phyloP scores from a whole-genome alignment of 768 basidiomycete genomes.

The Russula brevipes region DNA sequence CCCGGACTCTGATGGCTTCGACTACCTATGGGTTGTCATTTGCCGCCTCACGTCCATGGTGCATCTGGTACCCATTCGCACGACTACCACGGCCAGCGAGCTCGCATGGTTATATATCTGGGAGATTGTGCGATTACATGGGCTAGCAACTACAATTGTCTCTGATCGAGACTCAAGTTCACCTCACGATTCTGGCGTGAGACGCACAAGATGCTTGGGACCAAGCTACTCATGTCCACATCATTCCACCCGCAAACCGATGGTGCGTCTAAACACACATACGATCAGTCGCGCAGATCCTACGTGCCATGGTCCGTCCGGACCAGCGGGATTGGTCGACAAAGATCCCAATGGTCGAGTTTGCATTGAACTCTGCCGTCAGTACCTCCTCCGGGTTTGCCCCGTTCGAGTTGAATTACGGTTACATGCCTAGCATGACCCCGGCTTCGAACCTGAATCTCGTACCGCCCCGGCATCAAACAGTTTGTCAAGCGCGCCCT shows the following conservation, averaged over 20 bases:
- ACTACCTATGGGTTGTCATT: not conserved
- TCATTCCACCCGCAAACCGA: not conserved
- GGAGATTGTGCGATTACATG: not conserved
- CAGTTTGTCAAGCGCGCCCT: not conserved
- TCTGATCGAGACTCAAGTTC: not conserved
- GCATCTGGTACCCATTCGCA: not conserved
- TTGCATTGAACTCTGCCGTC: not conserved
- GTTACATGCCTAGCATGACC: not conserved
- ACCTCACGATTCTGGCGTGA: not conserved
- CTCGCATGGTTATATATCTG: not conserved
- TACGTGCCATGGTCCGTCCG: not conserved
- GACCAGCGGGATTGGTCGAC: not conserved
- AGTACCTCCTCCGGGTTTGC: not conserved
- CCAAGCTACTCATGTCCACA: not conserved
- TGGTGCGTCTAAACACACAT: not conserved
- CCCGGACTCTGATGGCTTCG: too few relatives aligned
- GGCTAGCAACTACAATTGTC: not conserved
- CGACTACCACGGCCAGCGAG: not conserved
- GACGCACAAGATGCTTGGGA: not conserved
- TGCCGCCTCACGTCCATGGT: not conserved
- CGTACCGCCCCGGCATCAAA: not conserved
- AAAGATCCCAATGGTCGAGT: not conserved
- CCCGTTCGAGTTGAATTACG: not conserved
- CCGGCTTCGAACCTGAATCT: not conserved
- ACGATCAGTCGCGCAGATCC: not conserved